Conservation (phyloP, 192 early-diverging fungal species). For the Coemansia sp. region DNA sequence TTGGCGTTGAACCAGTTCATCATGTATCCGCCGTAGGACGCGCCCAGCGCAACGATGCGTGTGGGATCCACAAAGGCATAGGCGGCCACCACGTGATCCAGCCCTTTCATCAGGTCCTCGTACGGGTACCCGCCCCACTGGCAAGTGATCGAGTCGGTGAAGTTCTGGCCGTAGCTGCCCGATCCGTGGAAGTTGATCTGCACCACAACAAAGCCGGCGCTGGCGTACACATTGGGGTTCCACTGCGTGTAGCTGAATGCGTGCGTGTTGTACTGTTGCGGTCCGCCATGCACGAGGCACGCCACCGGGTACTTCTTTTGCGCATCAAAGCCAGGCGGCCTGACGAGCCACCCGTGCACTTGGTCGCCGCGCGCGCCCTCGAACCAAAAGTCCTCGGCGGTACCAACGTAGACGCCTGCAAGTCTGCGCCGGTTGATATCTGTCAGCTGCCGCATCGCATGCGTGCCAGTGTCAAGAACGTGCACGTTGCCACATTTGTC, state of each 20-base stretch:
- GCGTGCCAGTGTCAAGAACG: slow-evolving; percentile 32
- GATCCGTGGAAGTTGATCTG: slow-evolving; percentile 74
- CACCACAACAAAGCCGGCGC: slow-evolving; percentile 65
- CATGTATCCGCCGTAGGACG: slow-evolving; percentile 80
- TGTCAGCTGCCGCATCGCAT: slow-evolving; percentile 43
- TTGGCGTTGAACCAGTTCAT: slow-evolving; percentile 83
- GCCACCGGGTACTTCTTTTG: slow-evolving; percentile 65
- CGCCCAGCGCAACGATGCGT: slow-evolving; percentile 66
- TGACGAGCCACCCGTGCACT: slow-evolving; percentile 58
- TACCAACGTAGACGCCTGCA: slow-evolving; percentile 42
- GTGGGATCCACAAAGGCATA: slow-evolving; percentile 57
- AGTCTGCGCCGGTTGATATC: slow-evolving; percentile 42
- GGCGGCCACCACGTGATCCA: slow-evolving; percentile 59
- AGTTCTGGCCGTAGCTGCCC: slow-evolving; percentile 69
- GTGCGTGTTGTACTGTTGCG: slow-evolving; percentile 66
- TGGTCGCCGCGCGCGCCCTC: slow-evolving; percentile 55
- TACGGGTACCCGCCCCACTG: slow-evolving; percentile 77
- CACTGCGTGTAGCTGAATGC: slow-evolving; percentile 59
- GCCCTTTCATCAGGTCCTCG: slow-evolving; percentile 68
- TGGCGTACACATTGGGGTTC: slow-evolving; percentile 71
- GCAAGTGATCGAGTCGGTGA: slow-evolving; percentile 63
- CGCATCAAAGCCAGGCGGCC: slow-evolving; percentile 58
- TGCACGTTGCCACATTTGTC: slow-evolving; percentile 41
- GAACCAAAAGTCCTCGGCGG: slow-evolving; percentile 66
- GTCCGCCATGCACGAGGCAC: slow-evolving; percentile 76